Base-by-base conservation (phyloP, 257 asterid species). In the Nyctanthes arbortristis region DNA sequence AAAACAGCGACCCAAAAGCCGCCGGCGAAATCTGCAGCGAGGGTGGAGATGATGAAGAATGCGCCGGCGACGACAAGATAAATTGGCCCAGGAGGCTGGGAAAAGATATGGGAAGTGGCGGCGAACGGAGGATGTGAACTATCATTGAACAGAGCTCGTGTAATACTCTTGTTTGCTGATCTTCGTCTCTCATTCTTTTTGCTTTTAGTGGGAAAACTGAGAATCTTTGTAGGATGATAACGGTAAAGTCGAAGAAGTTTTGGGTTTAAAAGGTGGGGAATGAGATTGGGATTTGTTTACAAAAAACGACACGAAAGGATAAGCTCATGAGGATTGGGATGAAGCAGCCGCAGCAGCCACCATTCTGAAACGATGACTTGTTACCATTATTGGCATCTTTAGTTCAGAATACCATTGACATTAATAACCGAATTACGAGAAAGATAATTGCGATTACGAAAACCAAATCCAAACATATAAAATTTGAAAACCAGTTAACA, bases 121-220 rank as follows among this genome's bases (percentile, higher is more conserved):
- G 81, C 10, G 82, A 12, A 0, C 77, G 84, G 67, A 86, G 66
- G n/a, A 69, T 39, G 67, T 78, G 80, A 8, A 69, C 40, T 29
- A 86, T 84, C 85, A 86, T 77, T 11, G 89, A 81, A 54, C 87
- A 79, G 30, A 86, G 73, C 47, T 86, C 81, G 61, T 67, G 18
- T 2, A 79, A 52, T 0, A 65, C 84, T 39, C 75, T 79, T 24
- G 80, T 71, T 20, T 78, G 74, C 30, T 74, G 65, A 65, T 78
- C 85, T n/a, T 79, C 60, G 1, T 70, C 80, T 35, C 83, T 47
- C 83, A 75, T 79, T 5, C 40, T n/a, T n/a, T n/a, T 35, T 5
- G 7, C 40, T 3, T 9, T 22, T 52, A 20, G 22, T 7, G 28
- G 59, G 30, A 52, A 18, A 49, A 6, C n/a, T 7, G 43, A 14